Evolutionary conservation across 495 filamentous ascomycete genomes (phyloP).

Genomic region (Penicillium fimorum): DNA sequence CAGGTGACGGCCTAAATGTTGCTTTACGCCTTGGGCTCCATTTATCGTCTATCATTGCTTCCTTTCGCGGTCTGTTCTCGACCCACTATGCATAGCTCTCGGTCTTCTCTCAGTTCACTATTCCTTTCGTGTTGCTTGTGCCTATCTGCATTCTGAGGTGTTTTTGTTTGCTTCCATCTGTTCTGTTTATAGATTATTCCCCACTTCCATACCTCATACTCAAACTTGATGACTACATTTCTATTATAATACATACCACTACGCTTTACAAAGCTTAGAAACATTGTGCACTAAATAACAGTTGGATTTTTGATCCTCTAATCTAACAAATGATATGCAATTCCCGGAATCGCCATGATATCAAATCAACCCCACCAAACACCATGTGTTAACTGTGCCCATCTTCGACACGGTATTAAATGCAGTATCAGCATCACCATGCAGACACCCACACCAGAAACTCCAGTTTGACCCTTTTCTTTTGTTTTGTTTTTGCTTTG

Average conservation of each 20-base stretch:
- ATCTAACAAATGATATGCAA: conserved; percentile 4
- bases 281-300: neutral
- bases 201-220: conserved; percentile 2
- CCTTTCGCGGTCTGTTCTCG: conserved; percentile 4
- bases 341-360: conserved; percentile 5
- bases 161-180: neutral
- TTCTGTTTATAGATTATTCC: conserved; percentile 16
- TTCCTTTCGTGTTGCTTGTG: conserved; percentile 11
- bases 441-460: neutral
- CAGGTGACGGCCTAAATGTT: conserved; percentile 26
- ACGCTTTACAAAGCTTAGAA: neutral
- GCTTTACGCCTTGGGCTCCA: neutral
- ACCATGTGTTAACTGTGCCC: conserved; percentile 11
- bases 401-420: conserved; percentile 1
- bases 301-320: conserved; percentile 6
- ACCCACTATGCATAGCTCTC: conserved; percentile 25
- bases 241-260: neutral
- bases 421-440: neutral
- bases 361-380: conserved; percentile 5
- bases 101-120: conserved; percentile 7
- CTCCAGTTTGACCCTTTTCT: neutral
- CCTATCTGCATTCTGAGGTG: conserved; percentile 16
- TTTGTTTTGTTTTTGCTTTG: neutral
- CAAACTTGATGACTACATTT: neutral
- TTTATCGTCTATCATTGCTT: neutral